Evolutionary conservation across 83 land plant species (phyloP), one percentile per base, ranked within the genome.

Genomic region (Picea mariana): DNA sequence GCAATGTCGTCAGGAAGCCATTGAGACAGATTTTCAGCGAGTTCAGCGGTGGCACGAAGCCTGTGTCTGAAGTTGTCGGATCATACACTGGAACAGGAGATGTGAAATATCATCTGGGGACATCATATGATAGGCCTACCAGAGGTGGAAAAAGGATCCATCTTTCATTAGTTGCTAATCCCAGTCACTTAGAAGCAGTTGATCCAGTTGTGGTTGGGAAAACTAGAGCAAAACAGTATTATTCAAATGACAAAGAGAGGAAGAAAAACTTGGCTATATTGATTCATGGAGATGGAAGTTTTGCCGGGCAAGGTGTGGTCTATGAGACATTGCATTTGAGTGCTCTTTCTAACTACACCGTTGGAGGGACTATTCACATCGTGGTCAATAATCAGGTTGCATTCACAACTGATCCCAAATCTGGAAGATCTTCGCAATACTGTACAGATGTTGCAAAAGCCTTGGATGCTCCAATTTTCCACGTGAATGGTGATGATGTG

Each of bases 381-480:
- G 97, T 97, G 12, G 98, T 95, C 77, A 97, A 97, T 90, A 97
- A 97, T 79, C 96, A 97, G 87, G 99, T 97, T 73, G 99, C 99
- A 1, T 97, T 97, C 83, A 97, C 99, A 20, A 94, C 99, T 77
- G 97, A 97, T 86, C 99, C 99, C 64, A 91, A 82, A 75, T 75
- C 95, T 58, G 98, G 98, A 18, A 84, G 99, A 83, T 97, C 99
- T 47, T 95, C 98, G 0, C 97, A 95, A 80, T 97, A 97, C 81
- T 97, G 99, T 75, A 94, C 97, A n/a, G 99, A 97, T 87, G 99
- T 97, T 79, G 97, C 99, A 59, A 97, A 97, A 86, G 98, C 99
- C 13, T 81, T 97, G 79, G 84, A 90, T 94, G 97, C 94, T 67
- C 99, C 99, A 0, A 97, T 97, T 71, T 97, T 97, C 88, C 99